phyloP scores from a whole-genome alignment of 345 rosid species.

The Cardamine chenopodiifolia region DNA sequence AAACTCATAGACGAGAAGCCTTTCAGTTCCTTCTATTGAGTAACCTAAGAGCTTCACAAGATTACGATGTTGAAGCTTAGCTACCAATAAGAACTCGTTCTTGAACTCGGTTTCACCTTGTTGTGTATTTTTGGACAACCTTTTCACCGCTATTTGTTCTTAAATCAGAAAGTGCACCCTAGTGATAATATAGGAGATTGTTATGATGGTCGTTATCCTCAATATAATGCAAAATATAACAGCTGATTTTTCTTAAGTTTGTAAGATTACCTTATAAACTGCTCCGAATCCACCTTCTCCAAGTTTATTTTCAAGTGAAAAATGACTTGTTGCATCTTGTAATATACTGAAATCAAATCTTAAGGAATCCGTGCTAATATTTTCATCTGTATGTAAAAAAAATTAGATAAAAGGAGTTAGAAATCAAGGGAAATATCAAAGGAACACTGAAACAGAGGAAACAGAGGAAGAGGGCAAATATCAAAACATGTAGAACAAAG shows the following conservation, averaged over 20 bases:
- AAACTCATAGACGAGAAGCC: constrained; percentile 55
- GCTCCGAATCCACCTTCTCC: constrained; percentile 45
- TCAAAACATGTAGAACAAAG: constrained; percentile 1
- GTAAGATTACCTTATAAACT: constrained; percentile 40
- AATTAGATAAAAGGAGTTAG: neutral
- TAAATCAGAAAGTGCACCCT: constrained; percentile 40
- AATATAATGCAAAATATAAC: neutral
- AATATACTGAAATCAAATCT: constrained; percentile 31
- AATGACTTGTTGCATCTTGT: constrained; percentile 38
- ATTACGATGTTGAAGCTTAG: constrained; percentile 60
- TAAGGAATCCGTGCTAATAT: constrained; percentile 28
- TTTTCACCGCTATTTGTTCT: constrained; percentile 44
- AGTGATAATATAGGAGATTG: neutral
- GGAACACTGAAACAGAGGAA: neutral
- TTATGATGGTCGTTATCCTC: neutral
- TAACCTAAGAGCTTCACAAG: constrained; percentile 51
- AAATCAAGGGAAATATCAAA: neutral
- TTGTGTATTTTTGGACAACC: constrained; percentile 37
- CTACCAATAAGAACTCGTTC: constrained; percentile 53
- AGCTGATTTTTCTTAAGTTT: neutral
- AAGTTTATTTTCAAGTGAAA: constrained; percentile 39
- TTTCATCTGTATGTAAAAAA: neutral
- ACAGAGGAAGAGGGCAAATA: neutral
- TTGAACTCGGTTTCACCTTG: constrained; percentile 54
- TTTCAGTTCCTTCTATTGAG: constrained; percentile 43